Base-by-base conservation (phyloP, 805 yeast genomes). In the Priceomyces medius region DNA sequence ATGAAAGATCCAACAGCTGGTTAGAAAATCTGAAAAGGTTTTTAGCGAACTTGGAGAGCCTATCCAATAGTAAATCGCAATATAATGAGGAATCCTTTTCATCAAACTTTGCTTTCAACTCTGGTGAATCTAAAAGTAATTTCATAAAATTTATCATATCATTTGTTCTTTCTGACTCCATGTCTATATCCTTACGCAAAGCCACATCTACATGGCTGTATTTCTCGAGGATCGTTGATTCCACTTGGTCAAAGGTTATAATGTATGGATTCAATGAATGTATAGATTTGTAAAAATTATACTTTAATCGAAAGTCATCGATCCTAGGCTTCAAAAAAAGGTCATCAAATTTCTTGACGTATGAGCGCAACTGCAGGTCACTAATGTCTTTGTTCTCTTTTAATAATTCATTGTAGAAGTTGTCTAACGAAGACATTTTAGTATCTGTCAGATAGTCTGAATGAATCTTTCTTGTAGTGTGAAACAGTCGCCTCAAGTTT, bases 401-500 rank as follows among this genome's bases (percentile, higher is more conserved):
- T 9, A 26, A 10, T 26, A 26, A 14, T 9, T n/a, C 14, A 4
- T n/a, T 26, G 29, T 26, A 26, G 5, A 26, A 5, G 9, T n/a
- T 12, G 5, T 5, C n/a, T 9, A 26, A n/a, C 10, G 29, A 26
- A 12, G 29, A 14, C 29, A 12, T n/a, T 12, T n/a, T 12, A 26
- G 5, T 10, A 19, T 24, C 9, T 17, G 12, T 17, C 20, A 29
- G 20, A 29, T 29, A 9, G 3, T 16, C 19, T 4, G 33, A 21
- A 14, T 26, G 18, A 14, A 38, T 36, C 20, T 47, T 45, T 7
- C 63, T 40, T 36, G 49, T 42, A 14, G 79, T 74, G 51, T 78
- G 82, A 40, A 60, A 63, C 9, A 20, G 26, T 36, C 70, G 61
- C 47, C 74, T 61, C 14, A 76, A 53, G 2, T 80, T 80, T 17